phyloP scores from a whole-genome alignment of 768 basidiomycete species.

The Stropharia rugosoannulata region DNA sequence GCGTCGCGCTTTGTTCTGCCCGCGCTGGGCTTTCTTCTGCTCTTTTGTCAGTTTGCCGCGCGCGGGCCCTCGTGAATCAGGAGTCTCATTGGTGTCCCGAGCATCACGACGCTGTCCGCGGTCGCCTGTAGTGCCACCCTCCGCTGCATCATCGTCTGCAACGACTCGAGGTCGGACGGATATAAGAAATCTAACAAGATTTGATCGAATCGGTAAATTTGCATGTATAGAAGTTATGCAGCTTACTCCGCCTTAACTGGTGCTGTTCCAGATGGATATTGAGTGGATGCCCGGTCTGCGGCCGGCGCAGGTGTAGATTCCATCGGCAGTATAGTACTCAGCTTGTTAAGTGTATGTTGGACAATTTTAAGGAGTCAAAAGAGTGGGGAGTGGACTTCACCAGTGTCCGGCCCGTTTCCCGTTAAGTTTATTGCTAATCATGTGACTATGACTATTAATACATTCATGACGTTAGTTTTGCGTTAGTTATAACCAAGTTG shows the following conservation, averaged over 20 bases:
- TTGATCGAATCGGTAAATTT: not conserved
- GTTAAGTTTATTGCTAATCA: not conserved
- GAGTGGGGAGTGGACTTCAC: no score
- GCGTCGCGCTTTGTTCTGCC: constrained; percentile 81
- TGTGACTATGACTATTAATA: not conserved
- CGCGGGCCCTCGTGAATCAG: constrained; percentile 10
- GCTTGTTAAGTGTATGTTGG: not conserved
- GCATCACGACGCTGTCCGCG: constrained; percentile 23
- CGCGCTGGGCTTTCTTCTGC: constrained; percentile 71
- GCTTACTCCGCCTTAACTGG: constrained; percentile 40
- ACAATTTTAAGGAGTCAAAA: no score
- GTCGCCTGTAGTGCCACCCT: constrained; percentile 47
- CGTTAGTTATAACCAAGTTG: no score
- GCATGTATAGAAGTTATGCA: not conserved
- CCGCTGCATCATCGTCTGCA: constrained; percentile 53
- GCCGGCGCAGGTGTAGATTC: not conserved
- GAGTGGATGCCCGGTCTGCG: not conserved
- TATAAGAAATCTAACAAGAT: constrained; percentile 29
- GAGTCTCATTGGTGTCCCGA: constrained; percentile 18
- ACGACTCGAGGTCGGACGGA: constrained; percentile 20
- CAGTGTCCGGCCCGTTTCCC: no score
- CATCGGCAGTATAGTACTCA: not conserved
- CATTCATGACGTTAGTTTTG: no score
- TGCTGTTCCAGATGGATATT: constrained; percentile 31
- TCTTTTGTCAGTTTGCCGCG: constrained; percentile 48